Base-by-base conservation (phyloP, 179 eudicot genomes). In the Camellia oleifera region DNA sequence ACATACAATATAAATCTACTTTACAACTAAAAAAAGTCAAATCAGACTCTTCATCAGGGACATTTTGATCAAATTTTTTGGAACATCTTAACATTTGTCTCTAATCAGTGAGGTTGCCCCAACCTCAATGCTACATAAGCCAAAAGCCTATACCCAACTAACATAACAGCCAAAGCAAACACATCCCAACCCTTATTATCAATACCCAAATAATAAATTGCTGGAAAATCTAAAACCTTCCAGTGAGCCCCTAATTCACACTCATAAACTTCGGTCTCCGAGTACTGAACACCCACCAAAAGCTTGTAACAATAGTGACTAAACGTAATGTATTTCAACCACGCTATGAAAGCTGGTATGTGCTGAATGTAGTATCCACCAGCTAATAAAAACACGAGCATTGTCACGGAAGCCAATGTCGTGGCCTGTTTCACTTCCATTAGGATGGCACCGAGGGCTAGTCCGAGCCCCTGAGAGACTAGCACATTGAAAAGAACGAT, bases 291-390 rank as follows among this genome's bases (percentile, higher is more conserved):
- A 52, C 91, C 94, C 18, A 94, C 87, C 26, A 93, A 82, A 64
- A 94, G 93, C 86, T 93, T 92, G 78, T 94, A 94, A 63, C 95
- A 91, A 52, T 94, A 94, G 77, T 94, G 95, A 68, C 94, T 88
- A 52, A 94, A 89, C 0, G 97, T 91, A 0, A 90, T 11, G 74
- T 91, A 90, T 86, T 90, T 94, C 81, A 93, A 62, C 98, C 98
- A 94, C 7, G 83, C 83, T 0, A 94, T 88, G 69, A 92, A 93
- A 0, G 66, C 57, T 4, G 92, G 94, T 0, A 94, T 91, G 52
- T 89, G 92, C 69, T 88, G 92, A 56, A 94, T 86, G 82, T 94
- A 93, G 82, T 94, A 94, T 14, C 98, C 98, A 8, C 98, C 89
- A 0, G 84, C 93, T 23, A 94, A 89, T 18, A 92, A 81, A 76